Percentiles rank a stretch among this genome's conserved stretches.
Evolutionary conservation across 164 flowering plant species (phyloP).

Genomic region (Kalanchoe fedtschenkoi): DNA sequence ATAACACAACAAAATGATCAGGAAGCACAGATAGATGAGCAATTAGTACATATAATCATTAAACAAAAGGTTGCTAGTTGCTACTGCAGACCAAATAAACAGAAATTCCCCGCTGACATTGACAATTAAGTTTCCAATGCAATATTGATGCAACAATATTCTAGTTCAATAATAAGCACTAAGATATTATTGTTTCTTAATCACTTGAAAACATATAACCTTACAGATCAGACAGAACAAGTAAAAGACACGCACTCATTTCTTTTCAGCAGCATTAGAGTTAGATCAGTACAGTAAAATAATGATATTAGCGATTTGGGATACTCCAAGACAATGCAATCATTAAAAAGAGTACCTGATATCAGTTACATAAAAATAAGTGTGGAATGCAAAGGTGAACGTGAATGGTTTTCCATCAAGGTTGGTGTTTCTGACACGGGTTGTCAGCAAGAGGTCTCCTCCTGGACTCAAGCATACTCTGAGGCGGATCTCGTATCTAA

Average conservation of each 20-base stretch:
- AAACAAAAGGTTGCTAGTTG: neutral
- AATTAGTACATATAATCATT: neutral
- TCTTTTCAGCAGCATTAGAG: neutral
- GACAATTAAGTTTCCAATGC: no score
- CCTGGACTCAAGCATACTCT: constrained; percentile 53
- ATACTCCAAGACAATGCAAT: no score
- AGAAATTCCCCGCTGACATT: no score
- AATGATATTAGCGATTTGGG: neutral
- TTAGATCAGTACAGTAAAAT: neutral
- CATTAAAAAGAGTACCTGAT: constrained; percentile 41
- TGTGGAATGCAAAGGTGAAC: constrained; percentile 51
- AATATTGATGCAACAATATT: no score
- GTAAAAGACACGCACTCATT: neutral
- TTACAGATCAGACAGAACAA: neutral
- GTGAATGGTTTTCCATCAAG: constrained; percentile 57
- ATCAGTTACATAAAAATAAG: constrained; percentile 67
- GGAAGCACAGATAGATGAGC: neutral
- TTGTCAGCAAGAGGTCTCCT: constrained; percentile 67
- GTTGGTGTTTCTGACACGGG: constrained; percentile 67
- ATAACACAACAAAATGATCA: neutral
- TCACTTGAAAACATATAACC: neutral
- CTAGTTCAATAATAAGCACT: neutral
- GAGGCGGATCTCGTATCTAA: constrained; percentile 77
- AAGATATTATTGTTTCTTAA: neutral
- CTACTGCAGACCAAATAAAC: neutral